Conservation (phyloP, 345 rosid species). For the Aethionema arabicum region DNA sequence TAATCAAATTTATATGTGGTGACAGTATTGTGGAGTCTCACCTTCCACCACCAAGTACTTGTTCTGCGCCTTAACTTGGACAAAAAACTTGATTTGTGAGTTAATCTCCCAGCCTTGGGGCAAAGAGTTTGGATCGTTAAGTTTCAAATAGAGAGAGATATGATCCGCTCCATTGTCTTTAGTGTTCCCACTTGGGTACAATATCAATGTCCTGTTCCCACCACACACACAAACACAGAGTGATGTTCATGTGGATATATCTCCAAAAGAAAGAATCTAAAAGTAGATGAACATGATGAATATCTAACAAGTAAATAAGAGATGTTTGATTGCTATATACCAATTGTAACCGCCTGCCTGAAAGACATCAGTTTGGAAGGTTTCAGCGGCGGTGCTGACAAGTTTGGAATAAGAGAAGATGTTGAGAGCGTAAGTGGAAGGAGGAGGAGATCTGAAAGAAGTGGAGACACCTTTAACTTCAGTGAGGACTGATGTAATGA, state of each 20-base stretch:
- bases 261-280: background rate
- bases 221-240: too few relatives aligned
- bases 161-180: slow-evolving; percentile 5
- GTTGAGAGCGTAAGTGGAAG: slow-evolving; percentile 28
- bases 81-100: slow-evolving; percentile 14
- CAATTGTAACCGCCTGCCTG: slow-evolving; percentile 33
- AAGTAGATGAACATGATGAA: background rate
- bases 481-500: background rate
- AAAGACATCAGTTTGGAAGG: slow-evolving; percentile 30
- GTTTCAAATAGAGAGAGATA: slow-evolving; percentile 29
- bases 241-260: too few relatives aligned
- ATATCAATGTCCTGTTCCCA: slow-evolving; percentile 20
- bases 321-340: background rate
- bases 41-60: slow-evolving; percentile 28
- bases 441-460: slow-evolving; percentile 10
- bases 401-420: slow-evolving; percentile 26
- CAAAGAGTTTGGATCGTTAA: background rate
- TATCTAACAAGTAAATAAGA: background rate
- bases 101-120: slow-evolving; percentile 22
- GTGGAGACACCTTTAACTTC: slow-evolving; percentile 18
- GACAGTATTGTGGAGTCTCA: background rate
- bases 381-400: background rate
- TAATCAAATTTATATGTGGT: too few relatives aligned
- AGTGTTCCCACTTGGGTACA: slow-evolving; percentile 29
- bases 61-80: slow-evolving; percentile 7